phyloP scores from a whole-genome alignment of 768 basidiomycete genomes.

The Amyloporia xantha region DNA sequence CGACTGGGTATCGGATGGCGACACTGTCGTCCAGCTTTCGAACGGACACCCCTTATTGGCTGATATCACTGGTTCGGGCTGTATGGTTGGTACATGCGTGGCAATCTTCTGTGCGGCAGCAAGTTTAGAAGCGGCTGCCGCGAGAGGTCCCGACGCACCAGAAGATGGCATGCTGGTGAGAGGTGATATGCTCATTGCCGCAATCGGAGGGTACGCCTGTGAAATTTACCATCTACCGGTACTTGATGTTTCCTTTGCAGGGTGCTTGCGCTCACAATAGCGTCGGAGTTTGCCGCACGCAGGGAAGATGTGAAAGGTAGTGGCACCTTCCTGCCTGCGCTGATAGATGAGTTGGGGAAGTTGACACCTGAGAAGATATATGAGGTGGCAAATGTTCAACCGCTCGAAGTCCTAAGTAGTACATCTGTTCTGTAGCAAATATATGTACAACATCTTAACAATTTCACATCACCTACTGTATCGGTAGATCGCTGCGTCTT shows the following conservation, averaged over 20 bases:
- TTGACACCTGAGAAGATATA: slow-evolving; percentile 33
- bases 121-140: slow-evolving; percentile 31
- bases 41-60: slow-evolving; percentile 76
- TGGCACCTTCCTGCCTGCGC: slow-evolving; percentile 56
- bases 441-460: background rate
- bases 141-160: slow-evolving; percentile 10
- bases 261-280: slow-evolving; percentile 51
- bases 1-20: slow-evolving; percentile 85
- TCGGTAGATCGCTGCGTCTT: background rate
- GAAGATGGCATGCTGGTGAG: slow-evolving; percentile 45
- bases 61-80: slow-evolving; percentile 86
- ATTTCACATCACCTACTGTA: background rate
- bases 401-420: too few relatives aligned
- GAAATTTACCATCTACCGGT: background rate
- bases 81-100: slow-evolving; percentile 71
- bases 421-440: background rate
- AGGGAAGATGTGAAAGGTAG: slow-evolving; percentile 51
- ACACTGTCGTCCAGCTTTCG: slow-evolving; percentile 52
- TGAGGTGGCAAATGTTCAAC: slow-evolving; percentile 21
- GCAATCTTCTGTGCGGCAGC: slow-evolving; percentile 78
- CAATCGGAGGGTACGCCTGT: slow-evolving; percentile 64
- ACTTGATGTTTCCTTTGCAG: slow-evolving; percentile 21
- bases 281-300: slow-evolving; percentile 51
- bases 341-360: slow-evolving; percentile 55
- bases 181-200: slow-evolving; percentile 72